Evolutionary conservation across 345 rosid genomes (phyloP).

Genomic region (Fremontodendron californicum): DNA sequence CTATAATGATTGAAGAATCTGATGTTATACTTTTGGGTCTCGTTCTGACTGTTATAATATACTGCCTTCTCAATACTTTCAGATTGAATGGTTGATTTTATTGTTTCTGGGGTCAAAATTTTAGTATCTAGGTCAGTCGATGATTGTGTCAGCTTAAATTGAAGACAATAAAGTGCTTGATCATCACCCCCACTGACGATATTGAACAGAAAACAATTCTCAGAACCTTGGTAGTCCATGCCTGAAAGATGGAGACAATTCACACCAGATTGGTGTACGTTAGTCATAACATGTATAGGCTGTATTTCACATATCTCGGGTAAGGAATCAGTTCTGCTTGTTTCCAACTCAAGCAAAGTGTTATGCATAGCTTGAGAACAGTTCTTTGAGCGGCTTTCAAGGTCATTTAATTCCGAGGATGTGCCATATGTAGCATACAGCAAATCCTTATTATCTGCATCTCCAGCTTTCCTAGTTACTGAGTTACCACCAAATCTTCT

Average conservation of each 20-base stretch:
- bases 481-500: constrained; percentile 23
- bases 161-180: constrained; percentile 73
- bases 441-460: constrained; percentile 14
- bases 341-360: constrained; percentile 27
- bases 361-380: constrained; percentile 21
- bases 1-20: constrained; percentile 38
- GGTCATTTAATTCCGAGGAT: constrained; percentile 19
- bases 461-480: constrained; percentile 16
- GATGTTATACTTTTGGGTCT: constrained; percentile 35
- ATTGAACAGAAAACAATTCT: constrained; percentile 35
- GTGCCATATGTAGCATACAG: constrained; percentile 9
- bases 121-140: constrained; percentile 20
- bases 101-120: constrained; percentile 13
- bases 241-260: constrained; percentile 75
- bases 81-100: constrained; percentile 16
- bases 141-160: constrained; percentile 31
- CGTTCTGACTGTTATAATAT: constrained; percentile 21
- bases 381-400: constrained; percentile 17
- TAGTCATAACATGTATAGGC: constrained; percentile 50
- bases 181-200: constrained; percentile 93
- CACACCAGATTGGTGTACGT: constrained; percentile 83
- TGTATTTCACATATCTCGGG: constrained; percentile 49
- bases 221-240: constrained; percentile 28
- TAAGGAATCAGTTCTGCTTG: constrained; percentile 28
- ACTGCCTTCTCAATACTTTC: constrained; percentile 17